Evolutionary conservation across 2,329 filamentous ascomycete species (phyloP).

Genomic region (Scedosporium boydii): DNA sequence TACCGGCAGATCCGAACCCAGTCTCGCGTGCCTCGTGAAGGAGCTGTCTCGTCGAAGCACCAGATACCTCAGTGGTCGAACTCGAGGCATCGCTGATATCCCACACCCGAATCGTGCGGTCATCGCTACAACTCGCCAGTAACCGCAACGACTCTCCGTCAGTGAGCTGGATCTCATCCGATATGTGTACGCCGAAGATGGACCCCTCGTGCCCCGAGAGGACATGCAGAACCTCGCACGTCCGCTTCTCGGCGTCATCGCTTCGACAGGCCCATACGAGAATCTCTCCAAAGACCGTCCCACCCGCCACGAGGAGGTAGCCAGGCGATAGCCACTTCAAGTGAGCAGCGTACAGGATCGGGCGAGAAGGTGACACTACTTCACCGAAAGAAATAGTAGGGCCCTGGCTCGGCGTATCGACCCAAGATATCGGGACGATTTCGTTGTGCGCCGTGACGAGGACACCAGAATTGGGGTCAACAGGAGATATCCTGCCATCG

Average conservation of each 20-base stretch:
- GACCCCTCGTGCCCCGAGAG: constrained; percentile 77
- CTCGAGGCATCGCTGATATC: constrained; percentile 52
- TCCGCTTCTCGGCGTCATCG: constrained; percentile 5
- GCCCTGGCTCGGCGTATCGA: constrained; percentile 16
- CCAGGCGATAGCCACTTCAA: constrained; percentile 50
- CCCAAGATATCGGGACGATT: constrained; percentile 41
- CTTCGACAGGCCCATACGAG: constrained; percentile 70
- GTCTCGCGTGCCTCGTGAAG: constrained; percentile 41
- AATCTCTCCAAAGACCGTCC: constrained; percentile 92
- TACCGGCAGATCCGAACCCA: constrained; percentile 43
- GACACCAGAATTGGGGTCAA: constrained; percentile 34
- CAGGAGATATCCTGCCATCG: constrained; percentile 48
- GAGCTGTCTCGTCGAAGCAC: constrained; percentile 17
- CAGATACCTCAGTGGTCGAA: constrained; percentile 14
- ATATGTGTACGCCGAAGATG: constrained; percentile 82
- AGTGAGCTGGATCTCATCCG: constrained; percentile 35
- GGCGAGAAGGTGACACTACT: constrained; percentile 58
- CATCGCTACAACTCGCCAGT: constrained; percentile 90
- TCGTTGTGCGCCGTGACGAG: constrained; percentile 85
- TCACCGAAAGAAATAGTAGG: constrained; percentile 30
- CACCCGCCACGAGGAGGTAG: constrained; percentile 67
- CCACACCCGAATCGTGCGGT: constrained; percentile 84
- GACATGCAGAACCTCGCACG: constrained; percentile 38
- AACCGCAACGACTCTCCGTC: constrained; percentile 41
- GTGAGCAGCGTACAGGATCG: constrained; percentile 80